phyloP scores from a whole-genome alignment of 202 grass and related monocot species.

The Digitaria exilis region DNA sequence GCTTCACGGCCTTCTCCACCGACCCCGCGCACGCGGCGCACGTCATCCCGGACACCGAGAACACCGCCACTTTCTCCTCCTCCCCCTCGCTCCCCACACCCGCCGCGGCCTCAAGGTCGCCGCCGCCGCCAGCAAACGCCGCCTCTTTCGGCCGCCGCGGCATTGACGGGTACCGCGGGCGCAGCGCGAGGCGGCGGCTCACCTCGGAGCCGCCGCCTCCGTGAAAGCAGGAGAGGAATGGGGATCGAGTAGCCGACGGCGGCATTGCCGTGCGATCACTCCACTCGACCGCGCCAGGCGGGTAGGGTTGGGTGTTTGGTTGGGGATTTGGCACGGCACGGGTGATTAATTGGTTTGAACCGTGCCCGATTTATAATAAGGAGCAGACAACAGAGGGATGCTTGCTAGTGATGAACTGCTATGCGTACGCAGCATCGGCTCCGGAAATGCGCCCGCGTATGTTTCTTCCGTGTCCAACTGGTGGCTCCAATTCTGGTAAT shows the following conservation, averaged over 20 bases:
- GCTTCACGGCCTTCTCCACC: conserved; percentile 95
- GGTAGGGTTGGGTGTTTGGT: neutral
- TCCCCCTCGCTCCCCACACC: neutral
- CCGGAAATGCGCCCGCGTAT: neutral
- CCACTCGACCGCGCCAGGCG: neutral
- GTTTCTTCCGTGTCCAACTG: no score
- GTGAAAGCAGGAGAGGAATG: conserved; percentile 55
- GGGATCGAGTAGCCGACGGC: conserved; percentile 32
- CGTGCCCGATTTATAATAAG: neutral
- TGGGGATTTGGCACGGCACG: neutral
- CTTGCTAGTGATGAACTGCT: neutral
- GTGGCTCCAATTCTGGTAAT: neutral
- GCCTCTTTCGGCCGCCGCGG: conserved; percentile 57
- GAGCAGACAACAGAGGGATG: neutral
- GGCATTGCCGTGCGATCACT: conserved; percentile 23
- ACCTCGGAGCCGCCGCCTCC: conserved; percentile 33
- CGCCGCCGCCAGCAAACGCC: conserved; percentile 6
- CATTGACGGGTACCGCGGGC: conserved; percentile 74
- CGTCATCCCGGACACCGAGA: conserved; percentile 79
- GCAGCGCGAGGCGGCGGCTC: conserved; percentile 50
- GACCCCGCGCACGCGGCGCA: conserved; percentile 86
- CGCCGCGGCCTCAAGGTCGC: conserved; percentile 54
- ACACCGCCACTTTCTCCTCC: conserved; percentile 57
- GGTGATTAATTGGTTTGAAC: conserved; percentile 4
- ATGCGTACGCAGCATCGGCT: no score